Percentiles rank a stretch among this genome's conserved stretches.
These are phyloP conservation scores for Neohortaea acidophila DNA, from an alignment of 495 filamentous ascomycete species.

Conservation along the genomic window DNA sequence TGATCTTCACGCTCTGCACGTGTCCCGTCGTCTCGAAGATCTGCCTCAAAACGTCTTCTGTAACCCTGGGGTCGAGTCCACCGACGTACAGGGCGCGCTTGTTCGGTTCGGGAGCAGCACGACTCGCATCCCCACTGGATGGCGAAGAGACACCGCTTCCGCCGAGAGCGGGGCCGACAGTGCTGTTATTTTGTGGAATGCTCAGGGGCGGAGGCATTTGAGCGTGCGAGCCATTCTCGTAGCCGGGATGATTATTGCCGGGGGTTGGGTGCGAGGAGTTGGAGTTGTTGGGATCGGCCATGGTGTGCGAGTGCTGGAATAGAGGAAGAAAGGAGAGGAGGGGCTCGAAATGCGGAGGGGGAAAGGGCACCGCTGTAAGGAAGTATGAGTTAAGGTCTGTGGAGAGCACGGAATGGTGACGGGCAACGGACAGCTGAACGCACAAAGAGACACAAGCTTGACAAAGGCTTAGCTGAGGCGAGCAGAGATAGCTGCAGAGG, in stretches of 20 bases:
- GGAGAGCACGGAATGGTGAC: neutral
- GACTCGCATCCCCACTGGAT: conserved; percentile 54
- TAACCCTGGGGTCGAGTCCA: conserved; percentile 85
- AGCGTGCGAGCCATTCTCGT: conserved; percentile 11
- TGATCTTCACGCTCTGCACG: conserved; percentile 97
- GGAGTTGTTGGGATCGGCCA: conserved; percentile 5
- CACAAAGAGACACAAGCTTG: conserved; percentile 3
- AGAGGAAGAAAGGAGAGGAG: conserved; percentile 2
- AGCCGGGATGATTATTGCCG: conserved; percentile 2
- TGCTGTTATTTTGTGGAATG: conserved; percentile 93
- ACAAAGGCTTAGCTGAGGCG: neutral
- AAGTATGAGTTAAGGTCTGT: neutral
- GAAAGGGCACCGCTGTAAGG: neutral
- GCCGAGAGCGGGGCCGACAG: conserved; percentile 79
- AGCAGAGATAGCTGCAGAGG: too few species aligned
- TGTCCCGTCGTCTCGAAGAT: conserved; percentile 99
- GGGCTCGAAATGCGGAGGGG: neutral
- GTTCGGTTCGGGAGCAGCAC: conserved; percentile 93
- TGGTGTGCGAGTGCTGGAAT: conserved; percentile 5
- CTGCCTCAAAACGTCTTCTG: conserved; percentile 89
- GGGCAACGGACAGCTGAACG: neutral
- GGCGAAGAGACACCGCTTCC: conserved; percentile 34
- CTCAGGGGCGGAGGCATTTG: conserved; percentile 88
- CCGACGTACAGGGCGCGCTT: conserved; percentile 96
- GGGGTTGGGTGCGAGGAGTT: neutral